Evolutionary conservation across 2,329 filamentous ascomycete genomes (phyloP), one percentile per base, ranked within the genome.

Genomic region (Piedraia hortae): DNA sequence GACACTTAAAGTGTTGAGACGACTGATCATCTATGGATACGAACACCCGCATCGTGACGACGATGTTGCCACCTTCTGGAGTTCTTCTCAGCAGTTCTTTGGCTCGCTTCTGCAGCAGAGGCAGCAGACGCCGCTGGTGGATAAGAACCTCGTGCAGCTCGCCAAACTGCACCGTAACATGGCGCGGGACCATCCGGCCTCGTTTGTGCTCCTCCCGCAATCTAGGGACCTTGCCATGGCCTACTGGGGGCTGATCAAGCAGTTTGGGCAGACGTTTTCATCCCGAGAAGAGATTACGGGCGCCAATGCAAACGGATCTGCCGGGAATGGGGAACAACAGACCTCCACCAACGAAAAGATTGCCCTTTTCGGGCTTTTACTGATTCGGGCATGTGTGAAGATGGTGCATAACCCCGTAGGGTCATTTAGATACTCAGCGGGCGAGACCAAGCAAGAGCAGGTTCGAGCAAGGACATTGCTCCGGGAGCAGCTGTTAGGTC

Each of bases 121-220:
- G 10, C 7, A 5, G 6, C 16, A n/a, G 5, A 5, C 6, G 6
- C 11, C 12, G 5, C 39, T 70, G 12, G 50, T 89, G n/a, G 72
- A 73, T 31, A 88, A 78, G 39, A 80, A 91, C 39, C 53, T 90
- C 2, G 48, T 91, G 18, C 80, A 93, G 39, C 68, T 93, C 21
- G 68, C 80, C 3, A 97, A 93, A 45, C 52, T 97, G 3, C 85
- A 93, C 41, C 56, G 88, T 17, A 68, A 77, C 25, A 82, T 93
- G 68, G 65, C 75, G 1, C 62, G 63, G 21, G 50, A 55, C 4
- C 78, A 90, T 41, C 66, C 80, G 1, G 67, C 72, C 3, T 73
- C 77, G 24, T 93, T 91, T 43, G 66, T 69, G 1, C 54, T 75
- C 7, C 56, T 97, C 4, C 75, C 78, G 2, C 68, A 74, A 35